Base-by-base conservation (phyloP, 163 green algal species). In the Prototheca cutis region DNA sequence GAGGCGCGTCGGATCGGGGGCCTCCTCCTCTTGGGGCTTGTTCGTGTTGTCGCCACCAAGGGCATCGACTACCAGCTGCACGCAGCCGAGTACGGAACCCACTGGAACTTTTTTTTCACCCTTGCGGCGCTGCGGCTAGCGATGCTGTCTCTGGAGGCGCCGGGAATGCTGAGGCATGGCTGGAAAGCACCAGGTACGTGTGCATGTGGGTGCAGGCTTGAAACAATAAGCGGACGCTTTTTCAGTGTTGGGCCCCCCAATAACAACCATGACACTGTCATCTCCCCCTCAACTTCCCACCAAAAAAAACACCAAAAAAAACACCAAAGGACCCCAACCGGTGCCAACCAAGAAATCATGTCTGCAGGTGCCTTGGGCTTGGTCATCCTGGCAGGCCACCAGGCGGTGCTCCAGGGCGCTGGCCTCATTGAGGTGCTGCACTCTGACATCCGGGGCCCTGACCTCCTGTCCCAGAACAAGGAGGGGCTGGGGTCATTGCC, bases 51-150 rank as follows among this genome's bases (percentile, higher is more conserved):
- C 3, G 33, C 59, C 15, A 78, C 74, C 0, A 57, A 42, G 8
- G 52, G 42, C 3, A 42, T 73, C 1, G 71, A 65, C 36, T 92
- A 92, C 67, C 78, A 92, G 49, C 65, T 81, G 51, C 81, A 89
- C 33, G 82, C 86, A 10, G 75, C 76, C 21, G 90, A 97, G 76
- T 97, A 97, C 71, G 90, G 90, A 4, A 62, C 81, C 53, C 81
- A 95, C 61, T 97, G 90, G 90, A 97, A 97, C 75, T 97, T 97
- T 67, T 97, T 97, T 72, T 68, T 85, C 56, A 96, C 88, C 6
- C 74, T 95, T 7, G 87, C 83, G 2, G 71, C 61, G 21, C 71
- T 94, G 19, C 49, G 58, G 24, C 8, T 68, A 17, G 25, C 69
- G 40, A 33, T 1, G 42, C 25, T 5, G 17, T 17, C 1, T 21